Evolutionary conservation across 1,284 basidiomycete species (phyloP), one percentile per base, ranked within the genome.

Genomic region (Grifola frondosa): DNA sequence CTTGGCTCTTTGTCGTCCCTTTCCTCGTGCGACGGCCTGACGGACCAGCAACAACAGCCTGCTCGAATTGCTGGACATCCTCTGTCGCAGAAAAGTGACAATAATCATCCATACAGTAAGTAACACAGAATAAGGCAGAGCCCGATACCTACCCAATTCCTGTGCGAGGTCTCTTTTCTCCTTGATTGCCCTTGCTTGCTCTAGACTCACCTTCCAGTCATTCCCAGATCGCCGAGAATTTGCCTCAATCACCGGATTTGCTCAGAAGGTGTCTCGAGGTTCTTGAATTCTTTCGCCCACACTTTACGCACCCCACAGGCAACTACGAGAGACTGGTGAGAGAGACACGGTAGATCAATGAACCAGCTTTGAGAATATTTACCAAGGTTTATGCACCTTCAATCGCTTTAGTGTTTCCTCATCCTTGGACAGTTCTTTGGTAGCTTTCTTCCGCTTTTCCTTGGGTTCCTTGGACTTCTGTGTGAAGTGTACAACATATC

Each of bases 291-390:
- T 60, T 82, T 89, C 13, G 73, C 77, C 91, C 91, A 94, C 21
- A 80, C 71, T 65, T 89, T 92, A 42, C 89, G 79, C 5, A 88
- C 74, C 5, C 91, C 91, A 53, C 91, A 93, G 1, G 87, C 87
- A 7, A 78, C 65, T 1, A 94, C 80, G 17, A 90, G 70, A 19
- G 77, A 69, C 85, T 88, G 40, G 1, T 36, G 11, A 32, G 26
- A 9, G 13, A 16, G 10, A 20, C n/a, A 20, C 9, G 16, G 25
- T 6, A 12, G 9, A 8, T 3, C 1, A 6, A 38, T 31, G 48
- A 28, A 12, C n/a, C n/a, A n/a, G n/a, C n/a, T n/a, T n/a, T n/a
- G n/a, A n/a, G n/a, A n/a, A n/a, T n/a, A n/a, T n/a, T n/a, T n/a
- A n/a, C n/a, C n/a, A 26, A 9, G 22, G 16, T 13, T 7, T 1